Evolutionary conservation across 768 basidiomycete genomes (phyloP), one percentile per base, ranked within the genome.

Genomic region (Agaricus sinodeliciosus): DNA sequence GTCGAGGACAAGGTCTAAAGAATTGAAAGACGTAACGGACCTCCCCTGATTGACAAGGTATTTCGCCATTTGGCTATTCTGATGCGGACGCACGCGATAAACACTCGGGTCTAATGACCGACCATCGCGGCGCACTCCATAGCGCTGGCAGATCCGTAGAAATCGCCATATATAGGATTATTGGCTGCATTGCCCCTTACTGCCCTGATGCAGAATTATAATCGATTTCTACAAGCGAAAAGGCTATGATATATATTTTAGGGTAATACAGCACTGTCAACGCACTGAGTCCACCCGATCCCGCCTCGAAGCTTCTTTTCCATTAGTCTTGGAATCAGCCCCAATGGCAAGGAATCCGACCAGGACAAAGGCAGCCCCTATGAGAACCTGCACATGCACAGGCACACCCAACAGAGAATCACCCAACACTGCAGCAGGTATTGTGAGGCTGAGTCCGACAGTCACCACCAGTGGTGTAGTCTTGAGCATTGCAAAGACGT

Each of bases 401-500:
- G 84, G 73, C 37, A 62, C 56, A 5, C 62, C 54, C 12, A 61
- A 57, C 11, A 69, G 25, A 43, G 69, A 68, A 52, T 96, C 94
- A 12, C 94, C 94, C 8, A 87, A 47, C 45, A 97, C 83, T 5
- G 96, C 92, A 48, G 94, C 73, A 4, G 94, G 95, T 65, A 97
- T 96, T 0, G 96, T 96, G 12, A 98, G 77, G 52, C 88, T 91
- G 8, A 98, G 76, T 25, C 95, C 95, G 50, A 97, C 75, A 0
- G 95, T 98, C 15, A 89, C 94, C 16, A 96, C 90, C 11, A 94
- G 72, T 0, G 94, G 94, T 1, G 94, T 94, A 6, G 95, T 99
- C 72, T 94, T 95, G 57, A 99, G 81, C 93, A 97, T 95, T 2
- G 94, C 88, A 16, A 91, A 63, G 26, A 91, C 82, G 63, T 92